phyloP scores from a whole-genome alignment of 768 basidiomycete genomes.

The Mycena capillaripes region DNA sequence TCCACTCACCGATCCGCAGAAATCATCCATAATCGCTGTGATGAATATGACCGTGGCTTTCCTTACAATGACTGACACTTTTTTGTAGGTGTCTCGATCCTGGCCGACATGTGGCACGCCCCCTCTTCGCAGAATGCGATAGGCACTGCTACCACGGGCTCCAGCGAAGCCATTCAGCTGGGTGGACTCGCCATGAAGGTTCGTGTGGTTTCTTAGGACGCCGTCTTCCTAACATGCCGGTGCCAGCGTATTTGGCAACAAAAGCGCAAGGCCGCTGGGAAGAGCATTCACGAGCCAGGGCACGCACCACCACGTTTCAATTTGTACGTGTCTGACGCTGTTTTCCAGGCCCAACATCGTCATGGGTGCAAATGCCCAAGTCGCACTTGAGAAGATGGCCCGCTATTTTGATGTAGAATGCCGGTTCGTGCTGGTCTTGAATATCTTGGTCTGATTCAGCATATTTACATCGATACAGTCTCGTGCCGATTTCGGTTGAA shows the following conservation, averaged over 20 bases:
- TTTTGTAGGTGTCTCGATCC: constrained; percentile 59
- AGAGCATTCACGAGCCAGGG: constrained; percentile 86
- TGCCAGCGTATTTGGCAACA: constrained; percentile 71
- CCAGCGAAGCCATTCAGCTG: constrained; percentile 79
- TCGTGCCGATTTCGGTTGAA: constrained; percentile 65
- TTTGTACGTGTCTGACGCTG: not conserved
- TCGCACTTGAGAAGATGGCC: constrained; percentile 80
- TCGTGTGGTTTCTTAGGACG: not conserved
- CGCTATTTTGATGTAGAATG: constrained; percentile 80
- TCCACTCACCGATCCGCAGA: constrained; percentile 45
- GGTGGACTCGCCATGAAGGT: constrained; percentile 82
- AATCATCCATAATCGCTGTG: constrained; percentile 68
- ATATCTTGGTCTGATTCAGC: too few species aligned
- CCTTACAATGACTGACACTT: not conserved
- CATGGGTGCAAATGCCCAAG: constrained; percentile 82
- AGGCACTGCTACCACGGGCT: constrained; percentile 81
- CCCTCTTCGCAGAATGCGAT: constrained; percentile 73
- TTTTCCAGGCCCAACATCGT: constrained; percentile 69
- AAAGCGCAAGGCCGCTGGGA: constrained; percentile 73
- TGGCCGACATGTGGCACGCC: constrained; percentile 79
- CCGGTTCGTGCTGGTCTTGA: constrained; percentile 28
- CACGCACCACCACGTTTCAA: constrained; percentile 38
- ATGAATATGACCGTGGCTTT: not conserved
- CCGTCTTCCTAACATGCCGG: not conserved
- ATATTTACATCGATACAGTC: too few species aligned